Percentiles rank a stretch among this genome's conserved stretches.
Conservation (phyloP, 163 green algal species). For the Prototheca cutis region DNA sequence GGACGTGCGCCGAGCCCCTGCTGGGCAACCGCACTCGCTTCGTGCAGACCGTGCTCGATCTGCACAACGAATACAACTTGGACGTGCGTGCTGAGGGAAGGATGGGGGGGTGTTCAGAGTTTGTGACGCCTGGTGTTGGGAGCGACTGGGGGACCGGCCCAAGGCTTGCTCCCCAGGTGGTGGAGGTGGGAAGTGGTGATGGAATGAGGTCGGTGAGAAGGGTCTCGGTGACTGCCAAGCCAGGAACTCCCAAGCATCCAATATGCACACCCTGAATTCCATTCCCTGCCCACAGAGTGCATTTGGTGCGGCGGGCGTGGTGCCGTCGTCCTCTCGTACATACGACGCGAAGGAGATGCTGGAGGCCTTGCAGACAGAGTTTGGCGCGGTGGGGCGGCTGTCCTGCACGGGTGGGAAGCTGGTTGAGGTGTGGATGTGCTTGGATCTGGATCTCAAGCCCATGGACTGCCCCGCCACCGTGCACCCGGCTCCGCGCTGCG, state of each 20-base stretch:
- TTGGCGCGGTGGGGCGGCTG: constrained; percentile 30
- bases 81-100: constrained; percentile 27
- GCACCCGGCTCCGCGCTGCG: not conserved
- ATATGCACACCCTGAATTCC: too few relatives aligned
- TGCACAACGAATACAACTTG: constrained; percentile 47
- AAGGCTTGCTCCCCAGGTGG: too few relatives aligned
- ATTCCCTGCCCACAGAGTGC: too few relatives aligned
- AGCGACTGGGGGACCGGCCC: too few relatives aligned
- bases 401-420: constrained; percentile 35
- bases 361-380: constrained; percentile 28
- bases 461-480: not conserved
- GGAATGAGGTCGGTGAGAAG: too few relatives aligned
- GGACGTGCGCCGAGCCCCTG: constrained; percentile 45
- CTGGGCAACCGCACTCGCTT: constrained; percentile 37
- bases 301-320: constrained; percentile 27
- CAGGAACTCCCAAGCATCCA: too few relatives aligned
- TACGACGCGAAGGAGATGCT: constrained; percentile 22
- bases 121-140: too few relatives aligned
- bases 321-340: constrained; percentile 2
- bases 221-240: too few relatives aligned
- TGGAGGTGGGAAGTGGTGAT: too few relatives aligned
- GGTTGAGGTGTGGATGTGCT: constrained; percentile 56
- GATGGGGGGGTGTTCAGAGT: too few relatives aligned
- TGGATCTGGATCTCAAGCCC: constrained; percentile 36
- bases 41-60: constrained; percentile 40